A percentile compares a stretch with the other conserved stretches of the same genome.
Conservation (phyloP, 306 rosid species). For the Oxytropis ochrocephala region DNA sequence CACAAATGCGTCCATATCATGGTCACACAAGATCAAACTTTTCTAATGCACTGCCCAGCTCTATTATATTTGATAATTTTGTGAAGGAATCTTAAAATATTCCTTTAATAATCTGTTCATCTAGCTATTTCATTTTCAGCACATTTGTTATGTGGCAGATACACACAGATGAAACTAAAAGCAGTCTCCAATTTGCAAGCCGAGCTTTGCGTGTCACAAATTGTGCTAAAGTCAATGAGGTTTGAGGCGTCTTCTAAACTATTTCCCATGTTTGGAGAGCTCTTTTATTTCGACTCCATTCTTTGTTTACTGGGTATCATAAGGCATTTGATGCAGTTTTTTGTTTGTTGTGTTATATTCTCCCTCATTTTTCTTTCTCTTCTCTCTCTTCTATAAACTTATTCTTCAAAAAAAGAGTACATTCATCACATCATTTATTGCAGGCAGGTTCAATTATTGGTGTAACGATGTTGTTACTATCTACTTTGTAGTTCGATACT, state of each 20-base stretch:
- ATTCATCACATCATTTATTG: constrained; percentile 9
- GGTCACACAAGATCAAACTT: background rate
- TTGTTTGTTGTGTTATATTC: background rate
- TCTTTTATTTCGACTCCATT: constrained; percentile 8
- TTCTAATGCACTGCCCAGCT: background rate
- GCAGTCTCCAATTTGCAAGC: constrained; percentile 97
- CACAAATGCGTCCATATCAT: too few species aligned
- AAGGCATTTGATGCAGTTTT: background rate
- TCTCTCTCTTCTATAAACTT: background rate
- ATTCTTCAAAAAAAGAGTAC: background rate
- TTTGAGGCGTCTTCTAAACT: constrained; percentile 58
- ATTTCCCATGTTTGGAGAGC: background rate
- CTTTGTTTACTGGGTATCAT: background rate
- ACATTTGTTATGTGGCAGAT: constrained; percentile 46
- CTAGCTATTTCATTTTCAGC: constrained; percentile 25
- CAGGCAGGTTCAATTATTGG: background rate
- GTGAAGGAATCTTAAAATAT: background rate
- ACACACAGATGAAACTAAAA: constrained; percentile 95
- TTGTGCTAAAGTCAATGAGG: constrained; percentile 97
- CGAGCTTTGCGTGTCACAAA: constrained; percentile 92
- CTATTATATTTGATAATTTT: background rate
- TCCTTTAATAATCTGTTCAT: background rate
- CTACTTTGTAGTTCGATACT: background rate
- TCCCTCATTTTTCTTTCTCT: background rate
- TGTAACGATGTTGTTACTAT: background rate